Evolutionary conservation across 148 eudicot genomes (phyloP), one percentile per base, ranked within the genome.

Genomic region (Pouteria glomerata): DNA sequence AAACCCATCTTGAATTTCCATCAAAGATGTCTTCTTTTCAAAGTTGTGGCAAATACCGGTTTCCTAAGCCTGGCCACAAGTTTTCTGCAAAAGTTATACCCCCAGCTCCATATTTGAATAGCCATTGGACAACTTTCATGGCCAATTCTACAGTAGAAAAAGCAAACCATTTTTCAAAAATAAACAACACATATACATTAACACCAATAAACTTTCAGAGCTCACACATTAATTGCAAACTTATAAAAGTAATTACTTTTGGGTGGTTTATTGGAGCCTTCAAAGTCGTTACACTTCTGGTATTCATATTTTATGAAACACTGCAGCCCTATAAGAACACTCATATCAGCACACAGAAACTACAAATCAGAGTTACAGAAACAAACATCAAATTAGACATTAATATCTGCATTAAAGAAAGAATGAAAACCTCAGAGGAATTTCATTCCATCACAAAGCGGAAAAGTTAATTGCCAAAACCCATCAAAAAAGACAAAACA

Each of bases 261-360:
- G n/a, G 56, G 35, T 42, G 75, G 83, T 86, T 81, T 53, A 66
- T 24, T 55, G 79, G 78, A 72, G 83, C 44, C 69, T 75, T 84
- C 78, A 81, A 73, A 66, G 45, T 72, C n/a, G 64, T 70, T 56
- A 69, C 63, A 29, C n/a, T 34, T 53, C 56, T 73, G 45, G 71
- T 69, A 53, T 78, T 75, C 84, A 82, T 82, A 63, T 67, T 42
- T 41, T 34, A 34, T 70, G 37, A 34, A 53, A 27, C 73, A 16
- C 83, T 73, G 77, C 83, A 75, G 68, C 4, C 31, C 37, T 27
- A 61, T 42, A 23, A 64, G 68, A 37, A 53, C 26, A 37, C 11
- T 41, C 26, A 64, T 7, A 39, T 59, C 68, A 27, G 21, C 19
- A 8, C 4, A 34, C 1, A 62, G 24, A 50, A 57, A 23, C 11